phyloP scores from a whole-genome alignment of 768 basidiomycete species.

The Amanita pseudoporphyria region DNA sequence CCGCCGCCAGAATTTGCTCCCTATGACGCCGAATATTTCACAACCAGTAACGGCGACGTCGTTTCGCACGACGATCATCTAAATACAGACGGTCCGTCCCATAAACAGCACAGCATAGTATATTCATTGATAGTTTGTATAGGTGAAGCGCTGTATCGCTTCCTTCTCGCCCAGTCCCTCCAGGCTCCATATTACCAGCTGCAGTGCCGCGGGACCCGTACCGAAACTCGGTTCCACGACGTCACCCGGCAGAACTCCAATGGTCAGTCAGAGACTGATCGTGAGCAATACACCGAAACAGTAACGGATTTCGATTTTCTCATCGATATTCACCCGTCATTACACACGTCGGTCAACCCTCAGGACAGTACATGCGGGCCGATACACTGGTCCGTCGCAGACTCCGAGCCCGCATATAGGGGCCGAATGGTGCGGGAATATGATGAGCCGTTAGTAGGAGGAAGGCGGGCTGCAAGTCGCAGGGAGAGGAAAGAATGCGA shows the following conservation, averaged over 20 bases:
- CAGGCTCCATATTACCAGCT: conserved; percentile 35
- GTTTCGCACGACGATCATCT: conserved; percentile 65
- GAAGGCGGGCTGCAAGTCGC: conserved; percentile 28
- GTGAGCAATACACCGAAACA: conserved; percentile 47
- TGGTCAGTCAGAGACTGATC: conserved; percentile 23
- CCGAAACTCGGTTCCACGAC: conserved; percentile 39
- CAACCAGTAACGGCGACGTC: conserved; percentile 36
- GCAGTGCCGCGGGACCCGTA: conserved; percentile 45
- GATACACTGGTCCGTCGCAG: conserved; percentile 51
- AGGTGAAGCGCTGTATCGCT: conserved; percentile 69
- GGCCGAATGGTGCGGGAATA: conserved; percentile 54
- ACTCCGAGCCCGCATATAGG: conserved; percentile 54
- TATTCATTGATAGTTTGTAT: neutral
- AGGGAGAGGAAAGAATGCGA: conserved; percentile 28
- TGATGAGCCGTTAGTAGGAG: conserved; percentile 21
- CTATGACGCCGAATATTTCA: conserved; percentile 55
- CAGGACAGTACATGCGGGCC: conserved; percentile 28
- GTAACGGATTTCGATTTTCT: conserved; percentile 64
- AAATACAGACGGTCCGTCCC: conserved; percentile 44
- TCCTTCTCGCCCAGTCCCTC: conserved; percentile 49
- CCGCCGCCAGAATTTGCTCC: conserved; percentile 54
- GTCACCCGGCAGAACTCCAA: conserved; percentile 28
- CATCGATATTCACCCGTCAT: conserved; percentile 35
- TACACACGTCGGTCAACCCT: conserved; percentile 11
- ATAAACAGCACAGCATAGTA: neutral